Conservation (phyloP, 495 filamentous ascomycete species). For the Penicillium flavigenum region DNA sequence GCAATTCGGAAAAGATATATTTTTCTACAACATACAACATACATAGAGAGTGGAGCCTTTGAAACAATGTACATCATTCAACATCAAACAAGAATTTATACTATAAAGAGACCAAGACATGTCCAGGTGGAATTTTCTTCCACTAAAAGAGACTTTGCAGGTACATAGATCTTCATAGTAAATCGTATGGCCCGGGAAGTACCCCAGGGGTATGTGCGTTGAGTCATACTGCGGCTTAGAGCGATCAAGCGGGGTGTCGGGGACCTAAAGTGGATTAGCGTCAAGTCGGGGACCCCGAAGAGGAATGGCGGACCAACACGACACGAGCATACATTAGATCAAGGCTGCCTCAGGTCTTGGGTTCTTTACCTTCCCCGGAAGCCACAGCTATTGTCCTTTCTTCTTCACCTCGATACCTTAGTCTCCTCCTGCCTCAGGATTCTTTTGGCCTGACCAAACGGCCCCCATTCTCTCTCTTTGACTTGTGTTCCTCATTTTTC, state of each 20-base stretch:
- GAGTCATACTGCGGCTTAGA: constrained; percentile 17
- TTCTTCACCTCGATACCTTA: neutral
- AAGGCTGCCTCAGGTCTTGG: constrained; percentile 12
- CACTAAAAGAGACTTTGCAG: neutral
- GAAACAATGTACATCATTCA: neutral
- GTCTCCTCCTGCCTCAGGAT: constrained; percentile 6
- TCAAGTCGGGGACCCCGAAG: constrained; percentile 31
- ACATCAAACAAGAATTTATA: neutral
- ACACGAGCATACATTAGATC: constrained; percentile 9
- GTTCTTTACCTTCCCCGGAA: constrained; percentile 13
- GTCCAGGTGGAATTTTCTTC: neutral
- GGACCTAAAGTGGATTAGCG: constrained; percentile 37
- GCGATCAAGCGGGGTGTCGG: constrained; percentile 28
- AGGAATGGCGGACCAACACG: constrained; percentile 19
- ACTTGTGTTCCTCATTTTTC: neutral
- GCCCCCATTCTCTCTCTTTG: constrained; percentile 6
- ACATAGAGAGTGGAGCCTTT: neutral
- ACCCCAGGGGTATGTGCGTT: constrained; percentile 1
- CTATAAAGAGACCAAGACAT: neutral
- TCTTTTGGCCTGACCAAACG: neutral
- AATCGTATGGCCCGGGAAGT: neutral
- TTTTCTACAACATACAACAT: neutral
- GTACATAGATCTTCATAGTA: neutral
- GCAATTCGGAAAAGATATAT: neutral
- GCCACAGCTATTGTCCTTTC: neutral